A percentile compares a stretch with the other conserved stretches of the same genome.
These are phyloP conservation scores for Neocatenulostroma microsporum DNA, from an alignment of 2,329 filamentous ascomycete genomes.

Conservation along the genomic window DNA sequence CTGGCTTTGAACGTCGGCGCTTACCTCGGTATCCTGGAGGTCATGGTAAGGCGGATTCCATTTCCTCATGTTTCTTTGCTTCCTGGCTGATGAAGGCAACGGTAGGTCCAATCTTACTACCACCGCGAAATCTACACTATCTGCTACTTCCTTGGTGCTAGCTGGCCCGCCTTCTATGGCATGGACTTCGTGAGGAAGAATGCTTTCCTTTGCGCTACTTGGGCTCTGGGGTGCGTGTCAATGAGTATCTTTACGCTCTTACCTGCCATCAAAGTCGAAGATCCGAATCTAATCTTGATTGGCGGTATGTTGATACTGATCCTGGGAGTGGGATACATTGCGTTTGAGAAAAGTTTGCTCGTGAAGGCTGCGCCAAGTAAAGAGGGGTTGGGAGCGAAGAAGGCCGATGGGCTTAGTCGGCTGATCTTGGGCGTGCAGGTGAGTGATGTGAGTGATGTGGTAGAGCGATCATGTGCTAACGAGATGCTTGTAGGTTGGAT, in stretches of 20 bases:
- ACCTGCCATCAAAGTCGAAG: conserved; percentile 77
- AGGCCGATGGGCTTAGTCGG: conserved; percentile 44
- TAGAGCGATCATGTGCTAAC: no score
- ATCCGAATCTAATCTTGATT: conserved; percentile 60
- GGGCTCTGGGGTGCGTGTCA: conserved; percentile 65
- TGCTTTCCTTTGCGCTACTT: conserved; percentile 55
- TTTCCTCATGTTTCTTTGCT: no score
- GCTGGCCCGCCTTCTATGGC: conserved; percentile 74
- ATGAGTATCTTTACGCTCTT: conserved; percentile 92
- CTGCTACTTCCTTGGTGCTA: conserved; percentile 65
- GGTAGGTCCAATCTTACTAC: conserved; percentile 82
- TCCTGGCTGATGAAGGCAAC: no score
- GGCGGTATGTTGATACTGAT: conserved; percentile 72
- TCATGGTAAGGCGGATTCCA: conserved; percentile 58
- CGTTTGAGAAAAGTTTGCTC: conserved; percentile 63
- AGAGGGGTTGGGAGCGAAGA: conserved; percentile 22
- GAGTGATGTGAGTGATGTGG: no score
- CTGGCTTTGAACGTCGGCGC: conserved; percentile 56
- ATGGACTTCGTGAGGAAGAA: conserved; percentile 62
- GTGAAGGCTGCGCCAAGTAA: conserved; percentile 32
- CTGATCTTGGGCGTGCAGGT: conserved; percentile 56
- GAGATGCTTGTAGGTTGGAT: conserved; percentile 57
- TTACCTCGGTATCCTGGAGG: conserved; percentile 70
- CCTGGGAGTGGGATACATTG: conserved; percentile 68
- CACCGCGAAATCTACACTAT: conserved; percentile 77